These are phyloP conservation scores for Phytopythium litorale DNA, from an alignment of 352 stramenopile genomes.

Conservation along the genomic window DNA sequence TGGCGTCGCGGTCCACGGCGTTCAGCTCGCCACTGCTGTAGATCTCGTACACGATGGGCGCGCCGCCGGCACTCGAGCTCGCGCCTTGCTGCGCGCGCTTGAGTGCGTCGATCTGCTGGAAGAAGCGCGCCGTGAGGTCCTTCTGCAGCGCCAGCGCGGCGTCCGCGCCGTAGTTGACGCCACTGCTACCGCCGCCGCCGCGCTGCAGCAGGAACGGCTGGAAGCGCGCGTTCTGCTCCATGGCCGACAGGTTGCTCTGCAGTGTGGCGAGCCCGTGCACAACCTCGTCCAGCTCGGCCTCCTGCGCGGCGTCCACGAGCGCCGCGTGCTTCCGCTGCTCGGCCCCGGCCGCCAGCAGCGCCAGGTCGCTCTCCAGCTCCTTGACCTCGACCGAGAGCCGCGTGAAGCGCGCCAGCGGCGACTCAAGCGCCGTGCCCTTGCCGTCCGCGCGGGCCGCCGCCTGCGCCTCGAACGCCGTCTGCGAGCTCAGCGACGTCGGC, in stretches of 20 bases:
- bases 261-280: conserved; percentile 55
- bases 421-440: conserved; percentile 38
- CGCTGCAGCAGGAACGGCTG: conserved; percentile 45
- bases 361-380: conserved; percentile 63
- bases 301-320: conserved; percentile 60
- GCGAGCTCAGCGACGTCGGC: conserved; percentile 33
- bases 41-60: conserved; percentile 75
- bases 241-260: conserved; percentile 54
- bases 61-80: conserved; percentile 8
- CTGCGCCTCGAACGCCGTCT: conserved; percentile 49
- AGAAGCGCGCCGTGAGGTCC: conserved; percentile 67
- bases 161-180: conserved; percentile 19
- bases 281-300: conserved; percentile 62
- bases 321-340: conserved; percentile 43
- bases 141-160: conserved; percentile 53
- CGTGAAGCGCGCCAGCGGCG: conserved; percentile 64
- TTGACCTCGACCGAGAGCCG: conserved; percentile 65
- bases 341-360: conserved; percentile 36
- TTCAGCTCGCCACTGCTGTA: conserved; percentile 76
- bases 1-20: conserved; percentile 59
- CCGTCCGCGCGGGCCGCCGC: conserved; percentile 2
- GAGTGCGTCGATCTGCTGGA: conserved; percentile 58
- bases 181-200: conserved; percentile 1
- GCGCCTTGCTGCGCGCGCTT: conserved; percentile 35
- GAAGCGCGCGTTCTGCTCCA: conserved; percentile 54